Evolutionary conservation across 352 stramenopile genomes (phyloP).

Genomic region (Globisporangium canariense): DNA sequence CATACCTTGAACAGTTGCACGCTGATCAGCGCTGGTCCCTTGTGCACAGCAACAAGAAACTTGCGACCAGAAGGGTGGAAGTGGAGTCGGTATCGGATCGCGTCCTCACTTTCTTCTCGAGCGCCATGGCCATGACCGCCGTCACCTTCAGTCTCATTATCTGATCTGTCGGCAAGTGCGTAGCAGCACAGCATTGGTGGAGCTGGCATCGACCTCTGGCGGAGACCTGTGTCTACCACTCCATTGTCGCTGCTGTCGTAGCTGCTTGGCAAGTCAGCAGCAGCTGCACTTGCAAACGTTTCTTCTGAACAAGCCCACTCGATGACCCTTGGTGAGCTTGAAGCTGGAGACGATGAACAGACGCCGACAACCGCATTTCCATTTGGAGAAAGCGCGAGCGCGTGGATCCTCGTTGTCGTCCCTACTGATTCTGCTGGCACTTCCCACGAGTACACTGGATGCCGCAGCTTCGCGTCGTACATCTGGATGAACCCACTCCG

Average conservation of each 20-base stretch:
- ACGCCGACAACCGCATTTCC: conserved; percentile 11
- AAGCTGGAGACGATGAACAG: not conserved
- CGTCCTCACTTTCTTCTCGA: not conserved
- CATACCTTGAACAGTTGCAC: conserved; percentile 15
- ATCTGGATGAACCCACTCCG: conserved; percentile 1
- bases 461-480: conserved; percentile 15
- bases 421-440: not conserved
- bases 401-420: not conserved
- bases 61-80: conserved; percentile 6
- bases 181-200: conserved; percentile 9
- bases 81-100: conserved; percentile 1
- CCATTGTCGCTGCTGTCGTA: conserved; percentile 14
- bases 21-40: not conserved
- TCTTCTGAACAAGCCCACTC: conserved; percentile 16
- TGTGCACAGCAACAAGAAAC: conserved; percentile 5
- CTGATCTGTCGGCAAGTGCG: not conserved
- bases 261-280: conserved; percentile 5
- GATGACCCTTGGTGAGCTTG: not conserved
- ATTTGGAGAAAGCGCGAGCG: conserved; percentile 12
- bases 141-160: not conserved
- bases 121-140: not conserved
- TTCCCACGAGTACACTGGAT: conserved; percentile 11
- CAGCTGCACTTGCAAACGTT: not conserved
- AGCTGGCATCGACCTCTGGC: not conserved
- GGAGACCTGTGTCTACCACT: not conserved